Evolutionary conservation across 768 basidiomycete genomes (phyloP).

Genomic region (Leucosporidium yakuticum): DNA sequence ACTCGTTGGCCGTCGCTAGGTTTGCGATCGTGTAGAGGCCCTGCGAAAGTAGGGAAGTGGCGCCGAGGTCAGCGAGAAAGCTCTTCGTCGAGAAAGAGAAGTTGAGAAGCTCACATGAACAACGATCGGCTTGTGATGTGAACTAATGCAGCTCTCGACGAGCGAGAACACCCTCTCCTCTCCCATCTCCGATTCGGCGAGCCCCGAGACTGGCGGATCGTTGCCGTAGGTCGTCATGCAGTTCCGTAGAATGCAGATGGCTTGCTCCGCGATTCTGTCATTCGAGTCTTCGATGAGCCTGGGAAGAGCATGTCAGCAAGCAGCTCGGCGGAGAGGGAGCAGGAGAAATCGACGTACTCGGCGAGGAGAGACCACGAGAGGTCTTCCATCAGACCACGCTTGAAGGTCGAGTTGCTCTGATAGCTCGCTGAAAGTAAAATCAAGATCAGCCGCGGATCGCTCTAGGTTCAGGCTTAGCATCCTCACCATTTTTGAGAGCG

Average conservation of each 20-base stretch:
- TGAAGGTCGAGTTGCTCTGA: conserved; percentile 27
- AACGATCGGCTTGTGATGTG: not conserved
- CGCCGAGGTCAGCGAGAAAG: not conserved
- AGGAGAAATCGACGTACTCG: conserved; percentile 6
- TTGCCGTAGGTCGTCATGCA: conserved; percentile 20
- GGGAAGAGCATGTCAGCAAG: not conserved
- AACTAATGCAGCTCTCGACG: not conserved
- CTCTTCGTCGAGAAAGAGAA: not conserved
- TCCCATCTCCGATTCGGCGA: conserved; percentile 18
- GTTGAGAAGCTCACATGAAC: conserved; percentile 17
- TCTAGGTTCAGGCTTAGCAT: too few species aligned
- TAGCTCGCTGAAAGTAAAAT: conserved; percentile 19
- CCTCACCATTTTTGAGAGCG: conserved; percentile 35
- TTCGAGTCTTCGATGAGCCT: conserved; percentile 2
- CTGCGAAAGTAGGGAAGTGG: not conserved
- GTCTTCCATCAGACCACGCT: conserved; percentile 11
- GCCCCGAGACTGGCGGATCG: conserved; percentile 14
- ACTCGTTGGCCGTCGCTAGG: conserved; percentile 29
- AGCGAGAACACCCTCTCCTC: conserved; percentile 22
- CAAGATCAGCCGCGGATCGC: too few species aligned
- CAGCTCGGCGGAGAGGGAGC: not conserved
- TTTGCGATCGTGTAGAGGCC: conserved; percentile 34
- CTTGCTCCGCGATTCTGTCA: conserved; percentile 13
- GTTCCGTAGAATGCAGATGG: conserved; percentile 35
- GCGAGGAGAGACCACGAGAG: conserved; percentile 28